These are phyloP conservation scores for sorghum (Sorghum bicolor) DNA, from an alignment of 176 grass and related monocot genomes.

Conservation along the genomic window Sorghum_bicolor_NCBIv3 NC_012873.2:66317001-66317500, in stretches of 20 bases:
- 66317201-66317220: not conserved
- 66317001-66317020: conserved; percentile 12
- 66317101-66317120: not conserved
- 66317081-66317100: conserved; percentile 20
- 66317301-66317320: not conserved
- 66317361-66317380: not conserved
- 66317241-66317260: conserved; percentile 20
- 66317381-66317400: not conserved
- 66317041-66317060: not conserved
- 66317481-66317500: not conserved
- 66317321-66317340: not conserved
- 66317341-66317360: not conserved
- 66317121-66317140: not conserved
- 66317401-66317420: conserved; percentile 37
- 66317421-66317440: conserved; percentile 34
- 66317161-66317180: conserved; percentile 26
- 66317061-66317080: not conserved
- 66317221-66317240: not conserved
- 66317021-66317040: conserved; percentile 25
- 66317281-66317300: not conserved
- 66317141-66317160: conserved; percentile 46
- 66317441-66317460: not conserved
- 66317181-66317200: not conserved
- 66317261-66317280: conserved; percentile 56
- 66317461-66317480: not conserved